Evolutionary conservation across 192 early-diverging fungal genomes (phyloP), one percentile per base, ranked within the genome.

Genomic region (Rhizophagus sp.): DNA sequence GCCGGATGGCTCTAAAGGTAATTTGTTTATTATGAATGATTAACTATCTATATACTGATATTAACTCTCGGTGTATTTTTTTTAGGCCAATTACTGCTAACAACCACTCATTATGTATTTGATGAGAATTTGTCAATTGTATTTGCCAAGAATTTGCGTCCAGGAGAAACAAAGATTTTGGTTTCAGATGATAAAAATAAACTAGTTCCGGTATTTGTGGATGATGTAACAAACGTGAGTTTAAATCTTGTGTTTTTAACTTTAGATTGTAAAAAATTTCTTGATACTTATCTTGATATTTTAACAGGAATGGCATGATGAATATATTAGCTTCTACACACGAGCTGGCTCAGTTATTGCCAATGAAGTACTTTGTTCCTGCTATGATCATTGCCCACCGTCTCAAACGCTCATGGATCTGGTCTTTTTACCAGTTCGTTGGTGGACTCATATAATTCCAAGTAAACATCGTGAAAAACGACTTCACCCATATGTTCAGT

Each of bases 401-500:
- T 72, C 44, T n/a, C n/a, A n/a, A n/a, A n/a, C n/a, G n/a, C n/a
- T n/a, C n/a, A n/a, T n/a, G n/a, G n/a, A n/a, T n/a, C n/a, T n/a
- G n/a, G n/a, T n/a, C n/a, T n/a, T n/a, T n/a, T n/a, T n/a, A n/a
- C n/a, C n/a, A n/a, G n/a, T 75, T 75, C 73, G 52, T 17, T 75
- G 57, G 25, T 75, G 73, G 73, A 75, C 73, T 36, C 57, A 39
- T 36, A 12, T 61, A 34, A 62, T 62, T 3, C 30, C 73, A 19
- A 61, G 50, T 34, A 74, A 52, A 7, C 52, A 74, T 41, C 73
- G 73, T 39, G 52, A 75, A 36, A 22, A 75, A 39, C 27, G 34
- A 8, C 73, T 75, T 75, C 73, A 75, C 15, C 57, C 52, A 62
- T 75, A 75, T 62, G 73, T 62, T 50, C 57, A 75, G 34, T 30